These are phyloP conservation scores for Amylocarpus encephaloides DNA, from an alignment of 2,329 filamentous ascomycete species.

Conservation along the genomic window DNA sequence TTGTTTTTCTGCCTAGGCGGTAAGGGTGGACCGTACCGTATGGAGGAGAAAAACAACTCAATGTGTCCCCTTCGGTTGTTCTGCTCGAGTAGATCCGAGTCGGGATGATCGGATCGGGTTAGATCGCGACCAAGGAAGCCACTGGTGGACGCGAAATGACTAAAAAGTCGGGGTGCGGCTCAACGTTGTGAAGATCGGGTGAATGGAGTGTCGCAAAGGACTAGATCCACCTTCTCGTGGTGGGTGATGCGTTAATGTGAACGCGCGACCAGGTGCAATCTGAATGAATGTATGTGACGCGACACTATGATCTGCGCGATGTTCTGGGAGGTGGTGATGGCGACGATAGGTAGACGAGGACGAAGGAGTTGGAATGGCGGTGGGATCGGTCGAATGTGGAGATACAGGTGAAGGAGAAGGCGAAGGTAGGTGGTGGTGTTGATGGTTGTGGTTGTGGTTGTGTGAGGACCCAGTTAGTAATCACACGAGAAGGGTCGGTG, in stretches of 20 bases:
- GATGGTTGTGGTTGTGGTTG: slow-evolving; percentile 9
- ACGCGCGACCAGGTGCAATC: slow-evolving; percentile 15
- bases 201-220: not conserved
- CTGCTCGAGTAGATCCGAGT: slow-evolving; percentile 28
- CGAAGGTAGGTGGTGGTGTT: too few species aligned
- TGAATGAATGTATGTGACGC: slow-evolving; percentile 25
- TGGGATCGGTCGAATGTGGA: not conserved
- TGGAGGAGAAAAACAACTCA: slow-evolving; percentile 94
- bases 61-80: slow-evolving; percentile 80
- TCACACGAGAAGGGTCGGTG: slow-evolving; percentile 14
- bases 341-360: too few species aligned
- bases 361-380: not conserved
- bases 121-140: slow-evolving; percentile 21
- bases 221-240: not conserved
- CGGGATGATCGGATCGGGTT: slow-evolving; percentile 8
- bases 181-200: not conserved
- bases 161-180: slow-evolving; percentile 3
- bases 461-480: slow-evolving; percentile 14
- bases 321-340: slow-evolving; percentile 5
- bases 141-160: slow-evolving; percentile 5
- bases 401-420: too few species aligned
- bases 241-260: not conserved
- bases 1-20: slow-evolving; percentile 15
- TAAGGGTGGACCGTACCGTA: slow-evolving; percentile 45
- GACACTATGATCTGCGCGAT: slow-evolving; percentile 8